phyloP scores from a whole-genome alignment of 495 filamentous ascomycete genomes.

The Penicillium turbatum region DNA sequence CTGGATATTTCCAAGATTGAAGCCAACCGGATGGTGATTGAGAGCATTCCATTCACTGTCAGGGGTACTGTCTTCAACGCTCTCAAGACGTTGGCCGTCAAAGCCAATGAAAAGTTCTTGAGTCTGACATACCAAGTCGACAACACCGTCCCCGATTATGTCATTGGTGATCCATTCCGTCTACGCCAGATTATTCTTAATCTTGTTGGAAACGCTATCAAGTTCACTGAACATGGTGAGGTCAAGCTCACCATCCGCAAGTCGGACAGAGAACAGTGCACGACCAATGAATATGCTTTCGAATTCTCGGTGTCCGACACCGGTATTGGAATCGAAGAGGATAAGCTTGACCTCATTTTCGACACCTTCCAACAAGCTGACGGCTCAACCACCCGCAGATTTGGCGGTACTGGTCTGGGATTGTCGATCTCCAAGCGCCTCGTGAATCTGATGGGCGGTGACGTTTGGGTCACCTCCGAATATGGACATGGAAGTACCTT shows the following conservation, averaged over 20 bases:
- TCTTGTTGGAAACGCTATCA: constrained; percentile 61
- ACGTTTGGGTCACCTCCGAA: constrained; percentile 93
- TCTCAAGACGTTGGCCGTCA: constrained; percentile 90
- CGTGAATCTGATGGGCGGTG: constrained; percentile 95
- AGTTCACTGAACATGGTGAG: constrained; percentile 97
- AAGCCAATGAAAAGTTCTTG: constrained; percentile 95
- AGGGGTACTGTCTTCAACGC: constrained; percentile 97
- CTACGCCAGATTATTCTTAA: constrained; percentile 84
- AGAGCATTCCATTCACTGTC: constrained; percentile 94
- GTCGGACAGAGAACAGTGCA: constrained; percentile 59
- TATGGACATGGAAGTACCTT: constrained; percentile 94
- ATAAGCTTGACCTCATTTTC: constrained; percentile 97
- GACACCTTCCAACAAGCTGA: constrained; percentile 99
- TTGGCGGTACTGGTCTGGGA: constrained; percentile 93
- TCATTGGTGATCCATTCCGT: constrained; percentile 95
- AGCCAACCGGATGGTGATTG: constrained; percentile 98
- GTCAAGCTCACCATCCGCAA: constrained; percentile 90
- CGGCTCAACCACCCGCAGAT: constrained; percentile 93
- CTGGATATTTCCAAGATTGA: constrained; percentile 99
- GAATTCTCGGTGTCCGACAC: constrained; percentile 97
- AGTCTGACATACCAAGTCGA: constrained; percentile 94
- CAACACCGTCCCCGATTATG: constrained; percentile 90
- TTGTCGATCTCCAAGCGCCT: constrained; percentile 94
- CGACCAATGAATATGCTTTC: constrained; percentile 79
- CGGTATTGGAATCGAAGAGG: constrained; percentile 92